Base-by-base conservation (phyloP, 2,329 filamentous ascomycete species). In the Neophaeococcomyces mojaviensis region DNA sequence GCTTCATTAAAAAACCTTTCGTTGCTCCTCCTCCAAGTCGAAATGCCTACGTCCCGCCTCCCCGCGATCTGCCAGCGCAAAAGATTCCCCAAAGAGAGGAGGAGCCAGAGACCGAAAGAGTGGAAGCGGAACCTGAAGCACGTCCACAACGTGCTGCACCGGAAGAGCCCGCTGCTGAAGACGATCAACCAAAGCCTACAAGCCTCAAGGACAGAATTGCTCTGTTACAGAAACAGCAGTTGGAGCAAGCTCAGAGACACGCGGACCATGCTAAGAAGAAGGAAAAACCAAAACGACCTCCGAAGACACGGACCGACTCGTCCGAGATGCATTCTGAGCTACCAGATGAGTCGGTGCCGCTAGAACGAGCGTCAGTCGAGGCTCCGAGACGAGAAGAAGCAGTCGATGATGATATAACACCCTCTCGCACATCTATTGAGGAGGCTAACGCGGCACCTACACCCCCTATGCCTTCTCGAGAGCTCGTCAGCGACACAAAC, bases 181-280 rank as follows among this genome's bases (percentile, higher is more conserved):
- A 92, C 46, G 86, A 94, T 35, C 81, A 86, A 58, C 89, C 90
- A 1, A 96, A 97, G 67, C 88, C 89, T 19, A 86, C 88, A 46
- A 96, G 86, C 56, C 66, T 98, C 51, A 98, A 97, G 66, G 92
- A 98, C 64, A 79, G 92, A 51, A 96, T 98, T 68, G 92, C 92
- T 22, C 71, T 95, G 43, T 72, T 98, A 13, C 92, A 98, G 64
- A 90, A 86, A 62, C 88, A 97, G 64, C 92, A 98, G 65, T 72
- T 87, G 62, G 92, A 97, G 61, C 87, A 92, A 61, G 87, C 89
- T 4, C 77, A 84, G 52, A 77, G 89, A 43, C 85, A 90, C 65
- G 85, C 86, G 6, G 87, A 92, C 31, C 79, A 83, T 13, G 74
- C 75, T 16, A 74, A 82, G 46, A 94, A 86, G 69, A 90, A 94